phyloP scores from a whole-genome alignment of 768 basidiomycete genomes.

The Suillus subluteus region DNA sequence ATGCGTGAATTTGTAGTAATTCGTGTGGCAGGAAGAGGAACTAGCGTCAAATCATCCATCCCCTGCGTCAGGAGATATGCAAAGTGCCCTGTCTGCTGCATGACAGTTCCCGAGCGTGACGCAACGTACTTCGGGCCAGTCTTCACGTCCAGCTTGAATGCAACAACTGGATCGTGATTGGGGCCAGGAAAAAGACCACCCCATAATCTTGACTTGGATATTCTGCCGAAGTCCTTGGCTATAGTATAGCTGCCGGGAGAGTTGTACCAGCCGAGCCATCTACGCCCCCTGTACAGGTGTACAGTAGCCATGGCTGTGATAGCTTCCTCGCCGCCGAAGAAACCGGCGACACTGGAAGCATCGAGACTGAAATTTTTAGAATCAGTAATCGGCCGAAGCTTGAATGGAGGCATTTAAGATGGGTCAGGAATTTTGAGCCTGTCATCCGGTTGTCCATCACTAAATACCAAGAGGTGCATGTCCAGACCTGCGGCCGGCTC shows the following conservation, averaged over 20 bases:
- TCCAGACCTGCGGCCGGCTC: background rate
- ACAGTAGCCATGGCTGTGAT: conserved; percentile 34
- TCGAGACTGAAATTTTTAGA: conserved; percentile 26
- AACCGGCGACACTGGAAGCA: conserved; percentile 35
- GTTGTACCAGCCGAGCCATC: conserved; percentile 42
- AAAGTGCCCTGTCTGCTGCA: conserved; percentile 24
- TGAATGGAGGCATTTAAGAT: conserved; percentile 22
- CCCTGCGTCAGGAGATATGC: conserved; percentile 24
- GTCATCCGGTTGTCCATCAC: background rate
- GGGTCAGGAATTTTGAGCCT: background rate
- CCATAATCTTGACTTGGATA: conserved; percentile 32
- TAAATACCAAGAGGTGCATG: background rate
- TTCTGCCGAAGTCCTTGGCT: conserved; percentile 31
- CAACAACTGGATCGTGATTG: conserved; percentile 21
- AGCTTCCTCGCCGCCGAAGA: conserved; percentile 39
- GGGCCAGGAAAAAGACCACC: conserved; percentile 27
- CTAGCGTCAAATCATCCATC: background rate
- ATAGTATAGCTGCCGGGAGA: conserved; percentile 35
- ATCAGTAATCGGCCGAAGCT: conserved; percentile 10
- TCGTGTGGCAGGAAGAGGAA: conserved; percentile 6
- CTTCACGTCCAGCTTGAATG: conserved; percentile 31
- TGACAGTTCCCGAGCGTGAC: conserved; percentile 25
- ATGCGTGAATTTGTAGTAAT: conserved; percentile 5
- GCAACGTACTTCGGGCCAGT: conserved; percentile 31
- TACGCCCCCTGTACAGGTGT: conserved; percentile 30